Percentiles rank a stretch among this genome's conserved stretches.
Evolutionary conservation across 176 grass and related monocot genomes (phyloP).

Genomic region (Oropetium thomaeum): DNA sequence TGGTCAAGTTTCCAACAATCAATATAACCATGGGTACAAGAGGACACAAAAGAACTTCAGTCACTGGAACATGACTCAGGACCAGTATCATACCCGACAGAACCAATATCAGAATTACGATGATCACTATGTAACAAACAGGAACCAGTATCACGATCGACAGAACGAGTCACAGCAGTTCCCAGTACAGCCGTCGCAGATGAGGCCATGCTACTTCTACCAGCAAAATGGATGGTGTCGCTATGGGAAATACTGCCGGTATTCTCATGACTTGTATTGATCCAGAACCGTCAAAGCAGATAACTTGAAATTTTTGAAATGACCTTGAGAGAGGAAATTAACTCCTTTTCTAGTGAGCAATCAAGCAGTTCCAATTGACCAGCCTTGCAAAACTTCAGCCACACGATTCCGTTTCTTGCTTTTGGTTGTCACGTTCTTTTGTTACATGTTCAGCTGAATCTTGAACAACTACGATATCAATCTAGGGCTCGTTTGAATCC

Average conservation of each 20-base stretch:
- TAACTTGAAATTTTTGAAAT: not conserved
- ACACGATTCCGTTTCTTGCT: not conserved
- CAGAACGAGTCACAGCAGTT: not conserved
- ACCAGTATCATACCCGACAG: not conserved
- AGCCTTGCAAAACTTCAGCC: conserved; percentile 3
- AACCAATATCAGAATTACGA: not conserved
- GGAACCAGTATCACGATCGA: not conserved
- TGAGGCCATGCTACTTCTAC: conserved; percentile 4
- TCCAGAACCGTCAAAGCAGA: not conserved
- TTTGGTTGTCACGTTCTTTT: conserved; percentile 5
- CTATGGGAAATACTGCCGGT: conserved; percentile 34
- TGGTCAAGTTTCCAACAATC: not conserved
- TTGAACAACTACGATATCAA: not conserved
- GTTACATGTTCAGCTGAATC: not conserved
- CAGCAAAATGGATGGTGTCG: conserved; percentile 30
- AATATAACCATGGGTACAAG: not conserved
- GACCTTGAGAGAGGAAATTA: not conserved
- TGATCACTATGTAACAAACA: not conserved
- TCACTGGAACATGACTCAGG: not conserved
- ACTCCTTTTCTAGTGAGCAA: not conserved
- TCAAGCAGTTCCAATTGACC: not conserved
- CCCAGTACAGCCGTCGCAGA: not conserved
- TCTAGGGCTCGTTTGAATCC: no score
- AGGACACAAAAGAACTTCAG: no score
- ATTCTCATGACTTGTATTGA: conserved; percentile 28